Evolutionary conservation across 2,329 filamentous ascomycete genomes (phyloP), one percentile per base, ranked within the genome.

Genomic region (Juglanconis juglandina): DNA sequence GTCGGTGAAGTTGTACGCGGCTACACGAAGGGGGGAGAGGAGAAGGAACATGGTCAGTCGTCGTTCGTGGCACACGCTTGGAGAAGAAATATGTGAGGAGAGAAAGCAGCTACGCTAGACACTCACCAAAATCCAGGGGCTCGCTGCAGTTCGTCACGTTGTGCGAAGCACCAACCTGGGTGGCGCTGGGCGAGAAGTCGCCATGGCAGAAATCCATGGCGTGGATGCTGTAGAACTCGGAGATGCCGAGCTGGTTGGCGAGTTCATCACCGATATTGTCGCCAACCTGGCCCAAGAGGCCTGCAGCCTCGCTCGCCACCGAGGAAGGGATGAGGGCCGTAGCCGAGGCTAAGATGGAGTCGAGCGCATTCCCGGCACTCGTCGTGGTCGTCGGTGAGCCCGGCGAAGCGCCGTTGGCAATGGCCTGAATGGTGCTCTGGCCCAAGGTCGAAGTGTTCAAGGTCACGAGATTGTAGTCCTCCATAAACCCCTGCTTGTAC

Each of bases 361-460:
- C 41, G 41, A 44, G 37, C 11, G 32, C 33, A 9, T n/a, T 11
- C 9, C 50, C 35, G 34, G 13, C 17, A 30, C 34, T 32, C 30
- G 9, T 35, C 49, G 6, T 59, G 49, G 34, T 47, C 60, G 42
- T 66, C 11, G 70, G 67, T 32, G 41, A 2, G 41, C 2, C 24
- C 24, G 41, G 41, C 14, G 14, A 17, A 7, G 13, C 32, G 32
- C 52, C 41, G n/a, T 33, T 54, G 52, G 42, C 42, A 17, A 54
- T 46, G 14, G 11, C 14, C 30, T 39, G 35, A 17, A 78, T 64
- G 37, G 75, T 69, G 50, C 75, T 70, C 41, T 73, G 70, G 24
- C 75, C 76, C 42, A 78, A 73, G n/a, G 67, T 64, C 14, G 75
- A 76, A 56, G 74, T 74, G 68, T 78, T 77, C 62, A 78, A 69